Base-by-base conservation (phyloP, 495 filamentous ascomycete genomes). In the Pseudevernia furfuracea region DNA sequence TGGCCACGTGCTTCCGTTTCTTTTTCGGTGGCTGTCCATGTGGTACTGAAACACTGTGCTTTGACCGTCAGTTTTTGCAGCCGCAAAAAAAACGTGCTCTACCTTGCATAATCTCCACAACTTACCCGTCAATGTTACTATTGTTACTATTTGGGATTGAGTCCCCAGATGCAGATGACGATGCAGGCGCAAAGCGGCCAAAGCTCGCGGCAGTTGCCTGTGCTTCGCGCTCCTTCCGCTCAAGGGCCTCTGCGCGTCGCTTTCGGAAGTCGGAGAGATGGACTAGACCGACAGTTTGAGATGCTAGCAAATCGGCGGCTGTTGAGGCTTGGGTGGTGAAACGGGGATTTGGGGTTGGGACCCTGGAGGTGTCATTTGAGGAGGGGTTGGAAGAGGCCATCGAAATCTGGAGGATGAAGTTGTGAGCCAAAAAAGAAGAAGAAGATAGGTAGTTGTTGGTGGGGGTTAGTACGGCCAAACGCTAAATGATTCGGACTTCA, bases 181-280 rank as follows among this genome's bases (percentile, higher is more conserved):
- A 57, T 68, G 74, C 77, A 61, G 79, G 73, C 68, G 78, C 75
- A 61, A 81, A 71, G 70, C 79, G 75, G 15, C 81, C 81, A 1
- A 80, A 69, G n/a, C 81, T 74, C 64, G 81, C 78, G 48, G 85
- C 82, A 48, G 62, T 49, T 56, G 84, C 83, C 68, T 90, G 85
- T 5, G 87, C 88, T 72, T 94, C 91, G 63, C 89, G 83, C 69
- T 92, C 89, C 72, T 92, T 93, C 71, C 91, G 89, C 75, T 97
- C 94, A 38, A 96, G 79, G 36, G 92, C 90, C 74, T 98, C 91
- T 68, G 92, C 93, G 74, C 94, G 91, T 46, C 94, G 87, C 76
- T 98, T 97, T 74, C 94, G 92, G 78, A 97, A 98, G 73, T 97
- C 94, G 68, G 87, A 89, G 48, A 97, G 85, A 62, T 90, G 82